Base-by-base conservation (phyloP, 257 asterid species). In the Solanum okadae region DNA sequence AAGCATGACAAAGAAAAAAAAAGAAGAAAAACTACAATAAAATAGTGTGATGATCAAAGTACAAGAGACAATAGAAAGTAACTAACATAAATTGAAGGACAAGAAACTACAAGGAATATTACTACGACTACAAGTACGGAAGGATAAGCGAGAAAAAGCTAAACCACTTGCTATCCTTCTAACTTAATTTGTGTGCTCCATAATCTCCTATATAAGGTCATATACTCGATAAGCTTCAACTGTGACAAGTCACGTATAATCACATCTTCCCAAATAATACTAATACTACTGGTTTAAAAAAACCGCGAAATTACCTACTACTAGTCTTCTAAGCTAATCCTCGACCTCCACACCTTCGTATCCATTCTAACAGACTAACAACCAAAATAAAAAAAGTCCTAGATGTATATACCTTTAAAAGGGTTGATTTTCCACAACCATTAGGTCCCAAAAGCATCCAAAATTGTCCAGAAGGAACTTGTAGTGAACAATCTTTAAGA, bases 401-500 rank as follows among this genome's bases (percentile, higher is more conserved):
- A 63, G 31, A 12, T 40, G 25, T 12, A 31, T 10, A 31, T 91
- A 95, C 99, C 87, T 95, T 96, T 56, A 96, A 94, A 38, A 96
- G 97, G n/a, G 99, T 96, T 29, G 98, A 95, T 92, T 96, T 96
- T 83, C 99, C 99, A 77, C 95, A 96, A 59, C 98, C 99, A 89
- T 96, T 96, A 85, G 98, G 98, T 84, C 98, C 99, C 33, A 96
- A 98, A 88, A 96, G 98, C 99, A 96, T 96, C 98, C 99, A 96
- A 35, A 96, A 93, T 93, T 95, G 97, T 38, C 99, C 98, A 52
- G 96, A 87, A 34, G 99, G 98, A 87, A 96, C 91, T 89, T 88
- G 85, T 70, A 96, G 90, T 29, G 98, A 94, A 89, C 99, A 96
- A 88, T 94, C 95, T 27, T 93, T 93, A 79, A 96, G 95, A 87